Base-by-base conservation (phyloP, 495 filamentous ascomycete genomes). In the Hypoxylon crocopeplum region DNA sequence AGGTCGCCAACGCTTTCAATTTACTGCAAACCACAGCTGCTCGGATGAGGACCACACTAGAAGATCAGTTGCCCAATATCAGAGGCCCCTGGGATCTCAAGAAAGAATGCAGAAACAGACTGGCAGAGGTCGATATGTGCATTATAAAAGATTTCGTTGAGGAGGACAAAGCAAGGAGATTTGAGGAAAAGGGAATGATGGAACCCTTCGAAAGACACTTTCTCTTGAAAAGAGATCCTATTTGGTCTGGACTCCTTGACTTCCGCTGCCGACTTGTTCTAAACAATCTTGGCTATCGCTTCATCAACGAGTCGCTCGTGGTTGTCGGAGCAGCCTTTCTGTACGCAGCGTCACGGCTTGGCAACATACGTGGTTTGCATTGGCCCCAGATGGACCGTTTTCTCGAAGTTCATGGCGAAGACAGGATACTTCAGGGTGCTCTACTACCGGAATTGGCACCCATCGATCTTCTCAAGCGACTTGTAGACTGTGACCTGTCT, bases 261-360 rank as follows among this genome's bases (percentile, higher is more conserved):
- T 62, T 71, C 40, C 69, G 67, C n/a, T 66, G 45, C 5, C 54
- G 39, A 36, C 51, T 73, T 12, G 60, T 59, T 5, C 57, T 64
- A 16, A 64, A 66, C 32, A 53, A 67, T 17, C 27, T 70, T 41
- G 67, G 67, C 0, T 50, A 56, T n/a, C 51, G 46, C 15, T 64
- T 67, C 39, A 33, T 49, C 17, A 51, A 16, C 20, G 32, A 59
- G 13, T 45, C 51, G 37, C 19, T 48, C 38, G 22, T 62, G 15
- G 52, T 69, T 0, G 52, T 62, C 3, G 59, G 52, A 1, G 64
- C 64, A 1, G 53, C 59, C 1, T 62, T 61, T 36, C 2, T 67
- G 20, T 67, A 69, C 22, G 36, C n/a, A 20, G 48, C 48, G 21
- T 51, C 36, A 11, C 48, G 24, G 15, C 22, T 51, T 15, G 16